A percentile compares a stretch with the other conserved stretches of the same genome.
Evolutionary conservation across 2,329 filamentous ascomycete genomes (phyloP).

Genomic region (Fusarium phyllophilum): DNA sequence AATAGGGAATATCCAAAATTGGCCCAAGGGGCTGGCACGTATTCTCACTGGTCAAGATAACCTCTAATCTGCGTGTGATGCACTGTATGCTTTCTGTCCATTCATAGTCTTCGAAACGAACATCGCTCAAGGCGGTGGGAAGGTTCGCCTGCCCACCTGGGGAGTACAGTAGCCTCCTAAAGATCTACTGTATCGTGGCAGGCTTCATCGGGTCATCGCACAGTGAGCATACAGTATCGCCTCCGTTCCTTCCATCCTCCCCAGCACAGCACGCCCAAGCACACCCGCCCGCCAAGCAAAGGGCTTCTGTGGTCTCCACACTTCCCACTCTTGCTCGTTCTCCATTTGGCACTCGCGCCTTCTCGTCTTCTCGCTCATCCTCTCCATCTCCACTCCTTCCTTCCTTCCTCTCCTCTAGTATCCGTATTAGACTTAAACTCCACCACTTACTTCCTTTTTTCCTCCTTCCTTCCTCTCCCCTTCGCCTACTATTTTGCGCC

Average conservation of each 20-base stretch:
- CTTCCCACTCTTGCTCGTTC: constrained; percentile 21
- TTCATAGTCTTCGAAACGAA: constrained; percentile 21
- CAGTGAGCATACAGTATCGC: constrained; percentile 27
- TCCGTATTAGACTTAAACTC: constrained; percentile 43
- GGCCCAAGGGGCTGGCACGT: constrained; percentile 32
- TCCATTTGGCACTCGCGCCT: constrained; percentile 33
- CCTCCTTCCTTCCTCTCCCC: constrained; percentile 38
- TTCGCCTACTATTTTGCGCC: constrained; percentile 44
- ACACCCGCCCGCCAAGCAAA: constrained; percentile 40
- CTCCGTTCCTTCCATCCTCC: constrained; percentile 37
- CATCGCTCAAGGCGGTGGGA: constrained; percentile 19
- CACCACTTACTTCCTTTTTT: constrained; percentile 46
- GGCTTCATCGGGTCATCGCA: constrained; percentile 5
- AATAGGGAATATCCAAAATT: constrained; percentile 9
- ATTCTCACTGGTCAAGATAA: constrained; percentile 23
- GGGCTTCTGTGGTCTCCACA: constrained; percentile 19
- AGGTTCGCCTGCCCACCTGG: not conserved
- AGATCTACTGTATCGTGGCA: constrained; percentile 8
- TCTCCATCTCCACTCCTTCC: constrained; percentile 29
- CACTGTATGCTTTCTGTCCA: constrained; percentile 34
- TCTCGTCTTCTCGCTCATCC: constrained; percentile 8
- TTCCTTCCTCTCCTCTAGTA: constrained; percentile 47
- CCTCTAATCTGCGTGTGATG: constrained; percentile 24
- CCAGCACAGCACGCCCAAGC: constrained; percentile 26
- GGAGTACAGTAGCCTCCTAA: not conserved